Evolutionary conservation across 805 yeast genomes (phyloP).

Genomic region (Yarrowia hollandica): DNA sequence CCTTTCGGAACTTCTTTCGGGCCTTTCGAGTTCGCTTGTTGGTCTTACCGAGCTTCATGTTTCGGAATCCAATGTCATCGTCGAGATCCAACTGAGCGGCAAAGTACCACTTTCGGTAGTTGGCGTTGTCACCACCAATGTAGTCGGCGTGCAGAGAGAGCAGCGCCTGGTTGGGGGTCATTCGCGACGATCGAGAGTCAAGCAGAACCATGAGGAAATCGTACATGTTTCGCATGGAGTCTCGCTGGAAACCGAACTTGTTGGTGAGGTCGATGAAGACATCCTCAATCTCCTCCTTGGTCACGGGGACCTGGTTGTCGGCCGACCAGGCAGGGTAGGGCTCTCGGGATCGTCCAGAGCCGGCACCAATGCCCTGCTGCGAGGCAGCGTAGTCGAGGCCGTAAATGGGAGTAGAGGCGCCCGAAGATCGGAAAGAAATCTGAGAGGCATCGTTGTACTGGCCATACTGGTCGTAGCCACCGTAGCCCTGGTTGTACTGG

Average conservation of each 20-base stretch:
- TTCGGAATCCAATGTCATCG: conserved; percentile 59
- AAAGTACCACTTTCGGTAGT: conserved; percentile 89
- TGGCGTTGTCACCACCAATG: conserved; percentile 86
- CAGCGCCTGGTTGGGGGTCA: conserved; percentile 69
- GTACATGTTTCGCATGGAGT: conserved; percentile 73
- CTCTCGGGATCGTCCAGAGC: conserved; percentile 59
- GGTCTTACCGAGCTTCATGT: conserved; percentile 56
- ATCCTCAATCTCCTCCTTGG: conserved; percentile 59
- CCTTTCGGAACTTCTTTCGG: conserved; percentile 47
- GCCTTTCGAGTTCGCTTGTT: conserved; percentile 50
- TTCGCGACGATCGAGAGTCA: conserved; percentile 84
- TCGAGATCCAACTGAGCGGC: conserved; percentile 81
- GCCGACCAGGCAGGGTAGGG: conserved; percentile 99
- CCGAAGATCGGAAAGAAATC: conserved; percentile 81
- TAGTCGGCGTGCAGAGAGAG: conserved; percentile 82
- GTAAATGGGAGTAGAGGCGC: conserved; percentile 91
- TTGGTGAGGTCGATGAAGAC: conserved; percentile 60
- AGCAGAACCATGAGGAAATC: conserved; percentile 78
- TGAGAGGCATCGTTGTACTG: conserved; percentile 44
- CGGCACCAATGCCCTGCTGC: conserved; percentile 54
- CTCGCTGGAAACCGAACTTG: conserved; percentile 81
- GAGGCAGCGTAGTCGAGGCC: conserved; percentile 53
- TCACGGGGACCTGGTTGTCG: conserved; percentile 79
- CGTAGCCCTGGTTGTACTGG: conserved; percentile 38
- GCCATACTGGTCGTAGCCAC: conserved; percentile 29